A percentile compares a stretch with the other conserved stretches of the same genome.
Evolutionary conservation across 2,329 filamentous ascomycete genomes (phyloP).

Genomic region (Fusarium dlaminii): DNA sequence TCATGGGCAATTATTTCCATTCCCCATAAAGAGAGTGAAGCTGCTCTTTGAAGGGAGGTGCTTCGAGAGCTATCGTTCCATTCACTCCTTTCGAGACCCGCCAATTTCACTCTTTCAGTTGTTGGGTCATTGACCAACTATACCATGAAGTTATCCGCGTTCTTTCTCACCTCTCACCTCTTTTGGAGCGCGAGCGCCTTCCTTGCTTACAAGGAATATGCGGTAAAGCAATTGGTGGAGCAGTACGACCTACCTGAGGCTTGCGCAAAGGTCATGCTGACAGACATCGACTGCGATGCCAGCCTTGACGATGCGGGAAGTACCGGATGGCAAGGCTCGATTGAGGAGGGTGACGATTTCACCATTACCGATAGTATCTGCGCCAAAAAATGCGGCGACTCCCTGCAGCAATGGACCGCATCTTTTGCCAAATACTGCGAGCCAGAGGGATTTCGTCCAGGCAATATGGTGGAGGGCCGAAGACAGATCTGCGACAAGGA

Average conservation of each 20-base stretch:
- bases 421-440: neutral
- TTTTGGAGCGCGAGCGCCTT: neutral
- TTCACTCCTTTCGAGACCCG: neutral
- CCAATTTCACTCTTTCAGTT: neutral
- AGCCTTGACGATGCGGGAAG: neutral
- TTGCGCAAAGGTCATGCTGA: neutral
- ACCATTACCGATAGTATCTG: neutral
- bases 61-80: fast-evolving
- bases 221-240: neutral
- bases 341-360: neutral
- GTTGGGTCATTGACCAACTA: fast-evolving
- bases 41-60: fast-evolving
- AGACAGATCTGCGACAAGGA: slow-evolving; percentile 11
- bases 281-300: neutral
- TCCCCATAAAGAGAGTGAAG: neutral
- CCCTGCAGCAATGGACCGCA: neutral
- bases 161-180: neutral
- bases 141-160: neutral
- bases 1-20: fast-evolving
- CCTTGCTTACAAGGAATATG: neutral
- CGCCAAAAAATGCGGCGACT: neutral
- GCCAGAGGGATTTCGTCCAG: neutral
- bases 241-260: neutral
- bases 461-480: neutral
- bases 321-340: neutral